These are phyloP conservation scores for Fraxinus albicans DNA, from an alignment of 305 asterid species.

Conservation along the genomic window DNA sequence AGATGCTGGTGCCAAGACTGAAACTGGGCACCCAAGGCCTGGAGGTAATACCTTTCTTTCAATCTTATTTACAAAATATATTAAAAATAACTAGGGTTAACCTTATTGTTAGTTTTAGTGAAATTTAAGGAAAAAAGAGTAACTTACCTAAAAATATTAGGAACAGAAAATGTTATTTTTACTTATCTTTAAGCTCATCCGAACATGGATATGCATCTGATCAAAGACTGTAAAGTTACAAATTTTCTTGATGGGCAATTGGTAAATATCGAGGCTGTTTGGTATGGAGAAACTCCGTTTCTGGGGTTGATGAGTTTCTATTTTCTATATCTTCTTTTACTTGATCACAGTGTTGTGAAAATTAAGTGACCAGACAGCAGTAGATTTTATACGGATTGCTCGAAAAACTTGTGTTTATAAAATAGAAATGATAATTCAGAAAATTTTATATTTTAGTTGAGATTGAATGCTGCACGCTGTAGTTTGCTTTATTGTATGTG, in stretches of 20 bases:
- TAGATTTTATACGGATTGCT: neutral
- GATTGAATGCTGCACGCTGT: neutral
- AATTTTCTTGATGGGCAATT: neutral
- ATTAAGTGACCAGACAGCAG: neutral
- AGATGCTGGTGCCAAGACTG: slow-evolving; percentile 35
- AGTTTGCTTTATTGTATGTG: neutral
- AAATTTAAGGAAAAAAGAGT: neutral
- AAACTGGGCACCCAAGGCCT: slow-evolving; percentile 44
- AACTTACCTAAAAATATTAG: neutral
- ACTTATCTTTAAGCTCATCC: neutral
- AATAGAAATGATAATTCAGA: neutral
- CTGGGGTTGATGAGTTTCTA: neutral
- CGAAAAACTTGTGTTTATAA: neutral
- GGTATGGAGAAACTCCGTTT: neutral
- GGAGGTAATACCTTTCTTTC: slow-evolving; percentile 26
- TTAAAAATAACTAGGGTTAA: no score
- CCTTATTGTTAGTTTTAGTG: neutral
- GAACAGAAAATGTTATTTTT: neutral
- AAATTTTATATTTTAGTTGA: neutral
- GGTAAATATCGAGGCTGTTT: neutral
- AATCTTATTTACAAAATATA: neutral
- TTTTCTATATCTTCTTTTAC: neutral
- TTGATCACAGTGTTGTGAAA: neutral
- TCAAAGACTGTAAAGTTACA: neutral
- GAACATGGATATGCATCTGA: neutral